Base-by-base conservation (phyloP, 352 stramenopile species). In the Globisporangium radiosum region DNA sequence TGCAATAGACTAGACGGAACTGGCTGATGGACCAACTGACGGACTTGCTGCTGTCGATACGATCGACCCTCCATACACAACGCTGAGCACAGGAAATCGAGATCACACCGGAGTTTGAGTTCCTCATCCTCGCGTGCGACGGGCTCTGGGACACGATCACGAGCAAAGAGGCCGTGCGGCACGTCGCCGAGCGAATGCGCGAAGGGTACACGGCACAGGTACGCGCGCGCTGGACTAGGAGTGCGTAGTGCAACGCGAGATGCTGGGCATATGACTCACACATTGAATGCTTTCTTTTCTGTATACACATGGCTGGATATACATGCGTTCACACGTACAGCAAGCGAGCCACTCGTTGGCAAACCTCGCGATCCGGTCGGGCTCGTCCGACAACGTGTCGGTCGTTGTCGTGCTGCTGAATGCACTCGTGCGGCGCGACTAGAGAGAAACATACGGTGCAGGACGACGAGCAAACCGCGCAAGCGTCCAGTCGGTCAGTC, bases 61-160 rank as follows among this genome's bases (percentile, higher is more conserved):
- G 25, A 33, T 33, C 25, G 25, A 33, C 25, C 1, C 2, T 2
- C 25, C 25, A 3, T 33, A 33, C 25, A 33, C 25, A 33, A 33
- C 25, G 25, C 25, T 33, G 25, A 33, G 25, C 25, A 2, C 25
- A 94, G 81, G 86, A 94, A 62, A 92, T 92, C 36, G 84, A 94
- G 45, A 92, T 96, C 57, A 93, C 81, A 5, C 81, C 81, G 1
- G 85, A 97, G 57, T 91, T 97, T 47, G 82, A 96, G 55, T 97
- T 97, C 59, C 69, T 97, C 17, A 81, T 97, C 54, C 73, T 97
- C 5, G 91, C 90, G 3, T 97, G 91, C 64, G 91, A 97, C 63
- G 91, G 91, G 1, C 72, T 97, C 36, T 97, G 90, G 88, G 91
- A 97, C 65, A 95, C 87, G 11, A 94, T 97, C 60, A 96, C 75